Evolutionary conservation across 2,329 filamentous ascomycete genomes (phyloP), one percentile per base, ranked within the genome.

Genomic region (Dactylonectria estremocensis): DNA sequence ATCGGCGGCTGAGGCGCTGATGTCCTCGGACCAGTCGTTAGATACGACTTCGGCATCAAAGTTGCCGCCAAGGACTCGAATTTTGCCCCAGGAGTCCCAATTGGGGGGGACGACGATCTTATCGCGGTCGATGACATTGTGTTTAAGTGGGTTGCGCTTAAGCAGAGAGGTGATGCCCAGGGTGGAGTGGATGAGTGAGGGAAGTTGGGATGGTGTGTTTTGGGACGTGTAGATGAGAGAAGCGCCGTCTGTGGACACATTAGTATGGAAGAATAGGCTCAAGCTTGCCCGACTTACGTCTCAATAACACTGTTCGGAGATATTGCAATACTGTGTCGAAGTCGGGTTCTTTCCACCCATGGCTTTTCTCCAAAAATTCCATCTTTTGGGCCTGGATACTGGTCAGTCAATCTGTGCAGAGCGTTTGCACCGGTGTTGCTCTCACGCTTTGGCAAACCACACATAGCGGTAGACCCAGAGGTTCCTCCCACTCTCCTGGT

Each of bases 31-130:
- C 96, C 96, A 99, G 56, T 91, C 93, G 66, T 91, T 88, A 74
- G 94, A 96, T 49, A 97, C 87, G 14, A 89, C 88, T 83, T 99
- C 96, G 22, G 97, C 93, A 72, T 98, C 94, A 75, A 98, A 98
- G 0, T 92, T 93, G 77, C 97, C 96, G 61, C 94, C 90, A 31
- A 98, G 85, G 50, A 98, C 94, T 48, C 95, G 89, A 67, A 99
- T 98, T 82, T 98, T 99, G 67, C 95, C 95, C 93, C 95, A 98
- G 0, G 95, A 98, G 81, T 99, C 96, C 96, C 96, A 99, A 80
- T 98, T 98, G 16, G 95, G 93, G 2, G 95, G 95, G 1, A 99
- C 93, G 5, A 98, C 87, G 61, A 99, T 95, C 85, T 97, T 97
- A 80, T 97, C 95, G 67, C 95, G 89, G 82, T 96, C 96, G 72